phyloP scores from a whole-genome alignment of 2,329 filamentous ascomycete genomes.

The Nemania sp. region DNA sequence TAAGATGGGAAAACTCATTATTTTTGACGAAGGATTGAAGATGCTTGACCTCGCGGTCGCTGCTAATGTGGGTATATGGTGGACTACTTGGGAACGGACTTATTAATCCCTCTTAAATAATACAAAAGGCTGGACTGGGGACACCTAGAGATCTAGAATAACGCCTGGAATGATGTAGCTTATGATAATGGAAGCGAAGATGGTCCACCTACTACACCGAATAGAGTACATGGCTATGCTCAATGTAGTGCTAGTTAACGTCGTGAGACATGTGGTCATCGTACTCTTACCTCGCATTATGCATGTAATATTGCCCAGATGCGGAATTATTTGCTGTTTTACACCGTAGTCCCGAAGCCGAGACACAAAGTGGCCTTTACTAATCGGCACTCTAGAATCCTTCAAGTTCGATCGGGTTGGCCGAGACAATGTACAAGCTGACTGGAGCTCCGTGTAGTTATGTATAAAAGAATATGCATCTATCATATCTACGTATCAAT shows the following conservation, averaged over 20 bases:
- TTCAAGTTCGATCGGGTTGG: constrained; percentile 12
- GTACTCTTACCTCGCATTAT: neutral
- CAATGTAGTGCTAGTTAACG: neutral
- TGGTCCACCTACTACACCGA: neutral
- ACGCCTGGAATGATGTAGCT: constrained; percentile 9
- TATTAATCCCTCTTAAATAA: constrained; percentile 25
- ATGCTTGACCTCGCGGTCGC: constrained; percentile 95
- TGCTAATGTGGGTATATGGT: constrained; percentile 93
- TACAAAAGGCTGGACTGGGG: neutral
- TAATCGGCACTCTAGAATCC: neutral
- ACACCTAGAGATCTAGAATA: neutral
- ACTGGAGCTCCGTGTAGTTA: neutral
- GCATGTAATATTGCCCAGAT: neutral
- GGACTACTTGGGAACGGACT: constrained; percentile 82
- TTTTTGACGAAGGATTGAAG: constrained; percentile 89
- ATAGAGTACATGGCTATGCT: neutral
- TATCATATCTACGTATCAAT: constrained; percentile 13
- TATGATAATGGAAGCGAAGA: constrained; percentile 21
- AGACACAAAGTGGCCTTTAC: neutral
- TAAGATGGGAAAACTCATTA: constrained; percentile 92
- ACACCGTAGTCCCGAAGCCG: neutral
- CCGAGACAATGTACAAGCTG: constrained; percentile 4
- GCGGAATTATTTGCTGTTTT: neutral
- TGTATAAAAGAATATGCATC: constrained; percentile 22
- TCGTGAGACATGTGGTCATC: neutral